Base-by-base conservation (phyloP, 2,329 filamentous ascomycete species). In the Colletotrichum cuscutae region DNA sequence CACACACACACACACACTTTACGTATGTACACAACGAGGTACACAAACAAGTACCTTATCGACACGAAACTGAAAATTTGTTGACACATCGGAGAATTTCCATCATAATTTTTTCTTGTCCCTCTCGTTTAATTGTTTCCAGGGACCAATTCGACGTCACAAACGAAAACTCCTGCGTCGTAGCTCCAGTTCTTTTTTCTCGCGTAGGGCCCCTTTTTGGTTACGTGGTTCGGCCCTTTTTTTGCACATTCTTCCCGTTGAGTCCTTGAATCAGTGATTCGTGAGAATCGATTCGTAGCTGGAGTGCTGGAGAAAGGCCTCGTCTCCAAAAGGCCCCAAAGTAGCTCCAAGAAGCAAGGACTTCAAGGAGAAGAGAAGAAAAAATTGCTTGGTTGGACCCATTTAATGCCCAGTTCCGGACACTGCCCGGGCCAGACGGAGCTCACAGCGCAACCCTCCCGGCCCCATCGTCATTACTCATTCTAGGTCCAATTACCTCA, bases 331-430 rank as follows among this genome's bases (percentile, higher is more conserved):
- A 53, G 42, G 62, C 54, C 52, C n/a, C 26, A 15, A 19, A 30
- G 37, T 42, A 54, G 26, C 54, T 53, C 15, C 59, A 54, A 65
- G 42, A 52, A 60, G 46, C 70, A 70, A 65, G 46, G 59, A 60
- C 37, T 19, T 28, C 7, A 15, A 35, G 46, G 53, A 53, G 28
- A 30, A 32, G 54, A n/a, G 26, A n/a, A 24, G 22, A 72, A 73
- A 61, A 70, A 65, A 71, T 65, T 65, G 56, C 60, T 65, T 65
- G 60, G 53, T 65, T 15, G 56, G 66, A 24, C 71, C 71, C 71
- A 70, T 65, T 73, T 71, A 71, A 73, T 71, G 71, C 71, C 71
- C 60, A 70, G 71, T 73, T 30, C 71, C 71, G 71, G 66, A 63
- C 56, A 49, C 66, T 62, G 67, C 68, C 66, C 71, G 71, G 71